Evolutionary conservation across 257 asterid species (phyloP).

Genomic region (Coffea canephora): DNA sequence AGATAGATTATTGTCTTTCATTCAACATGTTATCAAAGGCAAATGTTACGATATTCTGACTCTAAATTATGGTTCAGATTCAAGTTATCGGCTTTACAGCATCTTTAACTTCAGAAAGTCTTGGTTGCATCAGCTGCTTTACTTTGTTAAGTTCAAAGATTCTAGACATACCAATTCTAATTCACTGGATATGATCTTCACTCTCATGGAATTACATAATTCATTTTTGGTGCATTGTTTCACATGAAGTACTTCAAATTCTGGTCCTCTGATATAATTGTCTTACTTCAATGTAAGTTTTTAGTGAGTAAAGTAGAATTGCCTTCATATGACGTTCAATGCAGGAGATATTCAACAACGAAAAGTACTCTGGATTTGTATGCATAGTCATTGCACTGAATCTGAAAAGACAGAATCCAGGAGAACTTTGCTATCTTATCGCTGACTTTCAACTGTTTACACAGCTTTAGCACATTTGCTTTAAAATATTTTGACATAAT

Average conservation of each 20-base stretch:
- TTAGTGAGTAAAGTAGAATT: neutral
- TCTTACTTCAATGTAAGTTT: neutral
- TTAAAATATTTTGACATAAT: neutral
- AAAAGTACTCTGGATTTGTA: neutral
- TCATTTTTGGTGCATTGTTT: neutral
- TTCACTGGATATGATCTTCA: neutral
- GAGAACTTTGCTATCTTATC: neutral
- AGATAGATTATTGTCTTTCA: no score
- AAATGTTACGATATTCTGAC: neutral
- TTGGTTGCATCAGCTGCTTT: neutral
- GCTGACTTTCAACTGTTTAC: neutral
- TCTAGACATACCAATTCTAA: neutral
- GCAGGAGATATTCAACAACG: neutral
- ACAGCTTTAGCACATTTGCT: neutral
- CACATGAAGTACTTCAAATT: neutral
- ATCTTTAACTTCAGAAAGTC: neutral
- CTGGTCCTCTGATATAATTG: neutral
- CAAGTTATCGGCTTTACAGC: neutral
- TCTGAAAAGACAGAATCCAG: neutral
- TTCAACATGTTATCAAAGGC: neutral
- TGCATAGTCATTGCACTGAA: neutral
- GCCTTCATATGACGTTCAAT: neutral
- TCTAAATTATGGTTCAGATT: neutral
- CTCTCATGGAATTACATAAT: neutral
- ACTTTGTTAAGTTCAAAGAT: neutral